A percentile compares a stretch with the other conserved stretches of the same genome.
phyloP scores from a whole-genome alignment of 2,329 filamentous ascomycete genomes.

The Stachybotrys chartarum region DNA sequence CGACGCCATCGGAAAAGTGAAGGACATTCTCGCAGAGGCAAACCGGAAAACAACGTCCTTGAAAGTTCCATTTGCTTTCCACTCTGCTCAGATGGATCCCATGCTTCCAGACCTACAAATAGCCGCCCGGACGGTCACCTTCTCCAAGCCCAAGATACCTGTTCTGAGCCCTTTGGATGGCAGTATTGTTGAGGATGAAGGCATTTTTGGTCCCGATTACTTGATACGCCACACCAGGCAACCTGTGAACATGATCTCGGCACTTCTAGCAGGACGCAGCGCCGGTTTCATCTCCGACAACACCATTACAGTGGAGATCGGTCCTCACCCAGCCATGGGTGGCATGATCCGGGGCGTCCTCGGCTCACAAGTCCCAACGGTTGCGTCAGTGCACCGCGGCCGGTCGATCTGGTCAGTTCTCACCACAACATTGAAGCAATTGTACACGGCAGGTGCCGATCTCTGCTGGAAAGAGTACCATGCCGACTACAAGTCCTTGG shows the following conservation, averaged over 20 bases:
- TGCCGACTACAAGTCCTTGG: conserved; percentile 32
- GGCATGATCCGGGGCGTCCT: conserved; percentile 57
- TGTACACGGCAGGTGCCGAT: conserved; percentile 55
- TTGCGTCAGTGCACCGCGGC: conserved; percentile 55
- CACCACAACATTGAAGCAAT: conserved; percentile 42
- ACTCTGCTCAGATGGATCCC: conserved; percentile 45
- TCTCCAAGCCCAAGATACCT: conserved; percentile 36
- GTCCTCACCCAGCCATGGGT: conserved; percentile 56
- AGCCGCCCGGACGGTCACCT: conserved; percentile 30
- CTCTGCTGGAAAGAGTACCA: conserved; percentile 66
- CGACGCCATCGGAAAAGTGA: conserved; percentile 35
- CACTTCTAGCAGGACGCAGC: conserved; percentile 43
- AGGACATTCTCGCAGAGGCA: conserved; percentile 21
- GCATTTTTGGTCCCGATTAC: conserved; percentile 47
- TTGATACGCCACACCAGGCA: conserved; percentile 54
- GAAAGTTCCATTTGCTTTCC: conserved; percentile 46
- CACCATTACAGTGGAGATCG: conserved; percentile 60
- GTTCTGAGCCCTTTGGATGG: conserved; percentile 61
- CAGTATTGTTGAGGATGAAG: conserved; percentile 41
- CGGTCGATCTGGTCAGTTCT: conserved; percentile 61
- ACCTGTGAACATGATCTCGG: conserved; percentile 57
- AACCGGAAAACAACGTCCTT: conserved; percentile 37
- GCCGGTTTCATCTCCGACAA: conserved; percentile 44
- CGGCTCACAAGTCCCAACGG: conserved; percentile 40
- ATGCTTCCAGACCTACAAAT: conserved; percentile 52